A percentile compares a stretch with the other conserved stretches of the same genome.
Evolutionary conservation across 306 rosid species (phyloP).

Genomic region (Prunus salicina): DNA sequence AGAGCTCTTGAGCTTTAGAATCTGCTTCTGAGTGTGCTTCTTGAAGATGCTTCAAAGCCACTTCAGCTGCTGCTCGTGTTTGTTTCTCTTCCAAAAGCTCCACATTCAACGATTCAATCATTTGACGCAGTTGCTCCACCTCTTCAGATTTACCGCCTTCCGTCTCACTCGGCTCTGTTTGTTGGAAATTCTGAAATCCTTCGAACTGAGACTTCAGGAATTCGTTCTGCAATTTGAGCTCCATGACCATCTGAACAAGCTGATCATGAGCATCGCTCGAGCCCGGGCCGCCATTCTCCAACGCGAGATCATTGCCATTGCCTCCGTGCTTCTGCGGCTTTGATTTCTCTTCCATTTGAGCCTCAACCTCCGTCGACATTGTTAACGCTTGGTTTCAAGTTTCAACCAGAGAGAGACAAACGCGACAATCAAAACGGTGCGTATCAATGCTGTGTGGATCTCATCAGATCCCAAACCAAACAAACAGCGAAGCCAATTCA

Average conservation of each 20-base stretch:
- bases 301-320: conserved; percentile 31
- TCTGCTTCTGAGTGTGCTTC: conserved; percentile 68
- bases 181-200: conserved; percentile 37
- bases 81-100: conserved; percentile 75
- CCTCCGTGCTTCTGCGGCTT: conserved; percentile 29
- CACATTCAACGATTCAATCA: conserved; percentile 49
- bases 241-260: conserved; percentile 65
- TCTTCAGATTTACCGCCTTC: conserved; percentile 40
- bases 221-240: conserved; percentile 73
- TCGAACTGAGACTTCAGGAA: conserved; percentile 77
- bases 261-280: conserved; percentile 43
- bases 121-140: conserved; percentile 52
- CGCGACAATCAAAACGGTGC: background rate
- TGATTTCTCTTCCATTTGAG: conserved; percentile 32
- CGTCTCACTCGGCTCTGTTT: conserved; percentile 24
- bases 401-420: background rate
- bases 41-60: conserved; percentile 84
- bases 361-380: conserved; percentile 46
- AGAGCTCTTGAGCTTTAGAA: conserved; percentile 66
- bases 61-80: conserved; percentile 84
- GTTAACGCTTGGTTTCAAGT: background rate
- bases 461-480: background rate
- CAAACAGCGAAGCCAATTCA: conserved; percentile 1
- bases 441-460: background rate
- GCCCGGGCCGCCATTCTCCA: conserved; percentile 39